Evolutionary conservation across 164 flowering plant genomes (phyloP), one percentile per base, ranked within the genome.

Genomic region (Nymphaea thermarum): DNA sequence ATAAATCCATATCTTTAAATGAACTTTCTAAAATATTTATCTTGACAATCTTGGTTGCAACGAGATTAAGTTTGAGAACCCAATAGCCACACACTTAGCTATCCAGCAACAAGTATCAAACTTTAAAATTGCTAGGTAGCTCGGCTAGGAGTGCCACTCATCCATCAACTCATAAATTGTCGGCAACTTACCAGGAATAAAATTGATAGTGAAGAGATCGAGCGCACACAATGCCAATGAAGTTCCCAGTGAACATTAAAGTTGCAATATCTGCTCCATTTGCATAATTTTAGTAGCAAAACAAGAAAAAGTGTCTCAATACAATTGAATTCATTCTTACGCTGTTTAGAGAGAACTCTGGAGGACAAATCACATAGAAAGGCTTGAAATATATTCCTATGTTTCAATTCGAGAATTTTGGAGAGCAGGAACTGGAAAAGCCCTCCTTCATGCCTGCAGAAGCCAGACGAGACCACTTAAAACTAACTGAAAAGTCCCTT

Each of bases 141-240:
- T 45, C 53, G 11, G 53, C 5, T 45, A 45, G 53, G 11, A 45
- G 5, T 25, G 36, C 36, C 36, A 25, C 36, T 25, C 36, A 25
- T 25, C 36, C 53, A 45, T 5, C 53, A 45, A 10, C 53, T 45
- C 11, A 5, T 10, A 45, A 45, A 45, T 45, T 5, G 53, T 45
- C 53, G 11, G 53, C 5, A 70, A 71, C 81, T 72, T 76, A 90
- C 98, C 98, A 93, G 7, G 94, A 87, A 76, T 93, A 93, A 76
- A 93, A 93, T 68, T 93, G 97, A 77, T 93, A 90, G 82, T 94
- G 97, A 75, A 94, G 78, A 43, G 97, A 89, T 47, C 97, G 78
- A 42, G 97, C 96, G 67, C 89, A 94, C 16, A 89, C 68, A 55
- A 91, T 85, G 65, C 98, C 98, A 68, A 91, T 84, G 82, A 94